These are phyloP conservation scores for Pythium chondricola DNA, from an alignment of 352 stramenopile genomes.

Conservation along the genomic window DNA sequence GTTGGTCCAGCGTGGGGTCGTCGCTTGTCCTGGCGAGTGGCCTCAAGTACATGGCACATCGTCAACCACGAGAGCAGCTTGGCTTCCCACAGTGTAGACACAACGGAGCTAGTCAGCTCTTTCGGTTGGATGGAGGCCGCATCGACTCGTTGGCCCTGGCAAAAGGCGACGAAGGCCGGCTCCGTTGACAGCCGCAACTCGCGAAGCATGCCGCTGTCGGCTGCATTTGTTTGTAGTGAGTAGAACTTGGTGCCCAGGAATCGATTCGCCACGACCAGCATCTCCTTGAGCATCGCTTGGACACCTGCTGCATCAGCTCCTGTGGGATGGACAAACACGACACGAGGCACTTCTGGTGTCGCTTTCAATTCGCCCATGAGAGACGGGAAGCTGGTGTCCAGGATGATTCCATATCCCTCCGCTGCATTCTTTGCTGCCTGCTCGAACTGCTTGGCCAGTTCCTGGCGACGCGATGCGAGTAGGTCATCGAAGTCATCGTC, in stretches of 20 bases:
- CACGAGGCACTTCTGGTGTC: conserved; percentile 29
- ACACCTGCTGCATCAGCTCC: conserved; percentile 5
- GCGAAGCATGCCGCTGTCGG: conserved; percentile 25
- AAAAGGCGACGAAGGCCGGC: conserved; percentile 41
- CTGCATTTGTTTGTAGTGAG: conserved; percentile 12
- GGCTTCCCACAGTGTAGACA: conserved; percentile 44
- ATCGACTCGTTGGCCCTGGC: conserved; percentile 40
- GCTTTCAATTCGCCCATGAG: conserved; percentile 34
- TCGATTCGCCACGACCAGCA: conserved; percentile 31
- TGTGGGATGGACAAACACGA: conserved; percentile 31
- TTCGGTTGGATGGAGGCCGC: conserved; percentile 35
- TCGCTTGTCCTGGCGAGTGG: conserved; percentile 22
- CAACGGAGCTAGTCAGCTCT: conserved; percentile 18
- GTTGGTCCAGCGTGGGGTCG: conserved; percentile 3
- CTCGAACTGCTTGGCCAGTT: conserved; percentile 46
- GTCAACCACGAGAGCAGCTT: conserved; percentile 52
- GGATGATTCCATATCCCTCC: conserved; percentile 48
- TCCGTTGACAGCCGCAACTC: conserved; percentile 30
- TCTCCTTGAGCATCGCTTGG: conserved; percentile 30
- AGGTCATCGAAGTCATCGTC: conserved; percentile 39
- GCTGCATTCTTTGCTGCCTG: conserved; percentile 31
- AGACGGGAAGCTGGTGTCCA: conserved; percentile 19
- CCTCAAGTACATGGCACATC: conserved; percentile 52
- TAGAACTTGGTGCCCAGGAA: conserved; percentile 64
- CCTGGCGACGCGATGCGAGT: conserved; percentile 29